phyloP scores from a whole-genome alignment of 2,329 filamentous ascomycete genomes.

The Scorias spongiosa region DNA sequence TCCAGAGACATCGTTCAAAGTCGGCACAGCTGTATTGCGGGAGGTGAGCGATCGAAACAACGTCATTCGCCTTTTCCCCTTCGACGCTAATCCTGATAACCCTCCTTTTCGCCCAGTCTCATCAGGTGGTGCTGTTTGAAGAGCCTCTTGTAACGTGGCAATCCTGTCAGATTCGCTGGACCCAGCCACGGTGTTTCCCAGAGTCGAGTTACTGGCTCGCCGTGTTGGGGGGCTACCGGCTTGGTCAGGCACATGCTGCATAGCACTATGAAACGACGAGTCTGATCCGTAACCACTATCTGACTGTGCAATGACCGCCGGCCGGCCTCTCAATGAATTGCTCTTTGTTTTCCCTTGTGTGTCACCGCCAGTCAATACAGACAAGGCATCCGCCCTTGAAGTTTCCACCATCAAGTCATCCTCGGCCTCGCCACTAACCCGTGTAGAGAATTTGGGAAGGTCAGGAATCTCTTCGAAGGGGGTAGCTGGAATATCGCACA shows the following conservation, averaged over 20 bases:
- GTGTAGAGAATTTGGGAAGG: conserved; percentile 9
- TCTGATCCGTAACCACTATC: conserved; percentile 23
- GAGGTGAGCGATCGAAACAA: background rate
- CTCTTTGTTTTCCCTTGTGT: background rate
- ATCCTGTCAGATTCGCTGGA: background rate
- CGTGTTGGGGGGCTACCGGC: background rate
- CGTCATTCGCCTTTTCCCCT: background rate
- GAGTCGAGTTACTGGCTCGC: background rate
- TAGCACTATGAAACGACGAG: conserved; percentile 3
- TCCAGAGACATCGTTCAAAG: background rate
- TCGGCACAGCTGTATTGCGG: background rate
- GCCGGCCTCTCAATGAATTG: background rate
- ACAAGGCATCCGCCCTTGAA: conserved; percentile 13
- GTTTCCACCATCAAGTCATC: conserved; percentile 2
- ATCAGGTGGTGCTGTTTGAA: background rate
- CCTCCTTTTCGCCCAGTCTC: conserved; percentile 3
- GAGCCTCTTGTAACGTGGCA: background rate
- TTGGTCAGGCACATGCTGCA: background rate
- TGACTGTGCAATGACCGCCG: conserved; percentile 6
- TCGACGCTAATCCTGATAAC: conserved; percentile 6
- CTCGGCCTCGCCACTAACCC: conserved; percentile 15
- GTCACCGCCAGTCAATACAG: conserved; percentile 9
- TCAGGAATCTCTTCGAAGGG: conserved; percentile 8
- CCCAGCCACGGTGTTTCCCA: background rate
- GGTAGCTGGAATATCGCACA: conserved; percentile 10